Evolutionary conservation across 352 stramenopile species (phyloP).

Genomic region (Halophytophthora polymorphica): DNA sequence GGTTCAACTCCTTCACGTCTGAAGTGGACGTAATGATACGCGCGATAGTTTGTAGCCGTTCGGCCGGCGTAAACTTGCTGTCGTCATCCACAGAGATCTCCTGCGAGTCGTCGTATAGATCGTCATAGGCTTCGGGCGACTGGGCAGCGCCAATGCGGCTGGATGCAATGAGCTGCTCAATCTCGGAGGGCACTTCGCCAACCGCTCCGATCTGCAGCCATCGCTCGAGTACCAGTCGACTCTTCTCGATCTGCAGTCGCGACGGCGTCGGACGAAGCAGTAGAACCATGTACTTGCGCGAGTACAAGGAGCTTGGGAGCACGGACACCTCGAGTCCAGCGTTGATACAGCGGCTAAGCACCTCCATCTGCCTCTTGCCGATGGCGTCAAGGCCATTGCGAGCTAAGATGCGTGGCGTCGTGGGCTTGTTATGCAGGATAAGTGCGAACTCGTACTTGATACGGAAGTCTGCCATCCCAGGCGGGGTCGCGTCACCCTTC

Average conservation of each 20-base stretch:
- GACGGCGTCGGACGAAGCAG: conserved; percentile 58
- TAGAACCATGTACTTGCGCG: conserved; percentile 78
- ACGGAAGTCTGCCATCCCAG: conserved; percentile 41
- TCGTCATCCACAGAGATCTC: conserved; percentile 42
- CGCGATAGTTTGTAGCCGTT: conserved; percentile 81
- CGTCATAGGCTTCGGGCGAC: conserved; percentile 16
- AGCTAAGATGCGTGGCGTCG: conserved; percentile 66
- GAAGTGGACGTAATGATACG: conserved; percentile 83
- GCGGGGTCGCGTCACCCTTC: conserved; percentile 31
- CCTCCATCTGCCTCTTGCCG: conserved; percentile 70
- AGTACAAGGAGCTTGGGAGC: conserved; percentile 78
- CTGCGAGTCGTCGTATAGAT: conserved; percentile 19
- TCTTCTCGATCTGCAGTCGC: conserved; percentile 78
- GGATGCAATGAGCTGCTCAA: conserved; percentile 80
- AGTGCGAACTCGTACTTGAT: conserved; percentile 86
- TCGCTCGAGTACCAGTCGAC: conserved; percentile 70
- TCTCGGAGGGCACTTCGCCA: conserved; percentile 81
- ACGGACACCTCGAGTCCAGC: conserved; percentile 75
- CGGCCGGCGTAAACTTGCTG: conserved; percentile 76
- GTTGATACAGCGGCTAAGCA: conserved; percentile 72
- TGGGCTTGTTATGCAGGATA: conserved; percentile 82
- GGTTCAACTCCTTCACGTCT: conserved; percentile 69
- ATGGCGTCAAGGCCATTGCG: conserved; percentile 71
- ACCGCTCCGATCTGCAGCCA: conserved; percentile 86
- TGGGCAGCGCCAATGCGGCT: conserved; percentile 61